Evolutionary conservation across 495 filamentous ascomycete species (phyloP), one percentile per base, ranked within the genome.

Genomic region (Clohesyomyces aquaticus): DNA sequence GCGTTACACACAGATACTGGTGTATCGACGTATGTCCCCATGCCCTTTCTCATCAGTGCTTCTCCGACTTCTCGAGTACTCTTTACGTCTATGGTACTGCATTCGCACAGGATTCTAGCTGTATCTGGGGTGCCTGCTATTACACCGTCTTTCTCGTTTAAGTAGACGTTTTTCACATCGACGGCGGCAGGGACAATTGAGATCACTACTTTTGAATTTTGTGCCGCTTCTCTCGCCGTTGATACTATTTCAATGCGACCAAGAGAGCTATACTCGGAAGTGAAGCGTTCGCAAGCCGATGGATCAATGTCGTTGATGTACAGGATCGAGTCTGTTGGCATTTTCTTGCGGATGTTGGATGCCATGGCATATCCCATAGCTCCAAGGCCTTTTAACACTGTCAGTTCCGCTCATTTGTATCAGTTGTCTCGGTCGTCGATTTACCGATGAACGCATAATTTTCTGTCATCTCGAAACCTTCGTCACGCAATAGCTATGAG

Each of bases 311-410:
- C 67, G 47, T 69, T 65, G 12, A 69, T 55, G 57, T 58, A 66
- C 29, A 69, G 59, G 8, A 50, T 63, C 9, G 61, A 57, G 14
- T 12, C 21, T 19, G 53, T n/a, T 51, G 51, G 35, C 19, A 58
- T 38, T 19, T 69, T 62, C 14, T 49, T 45, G 26, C 61, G 62
- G 25, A 69, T 46, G 48, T 69, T 69, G 19, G 42, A 29, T 14
- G 63, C 67, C 67, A 69, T 69, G 22, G 61, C 43, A 41, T 62
- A 69, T n/a, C 67, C 67, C 67, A 69, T 69, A 4, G 63, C 67
- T 55, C 67, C 67, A 27, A 69, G 61, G 22, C 67, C 67, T 69
- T 21, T 3, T 12, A 2, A 14, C 27, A 38, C 3, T 32, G 38
- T 67, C 54, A 63, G 45, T 53, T 53, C n/a, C n/a, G n/a, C n/a